phyloP scores from a whole-genome alignment of 345 rosid genomes.

The Ailanthus altissimus region DNA sequence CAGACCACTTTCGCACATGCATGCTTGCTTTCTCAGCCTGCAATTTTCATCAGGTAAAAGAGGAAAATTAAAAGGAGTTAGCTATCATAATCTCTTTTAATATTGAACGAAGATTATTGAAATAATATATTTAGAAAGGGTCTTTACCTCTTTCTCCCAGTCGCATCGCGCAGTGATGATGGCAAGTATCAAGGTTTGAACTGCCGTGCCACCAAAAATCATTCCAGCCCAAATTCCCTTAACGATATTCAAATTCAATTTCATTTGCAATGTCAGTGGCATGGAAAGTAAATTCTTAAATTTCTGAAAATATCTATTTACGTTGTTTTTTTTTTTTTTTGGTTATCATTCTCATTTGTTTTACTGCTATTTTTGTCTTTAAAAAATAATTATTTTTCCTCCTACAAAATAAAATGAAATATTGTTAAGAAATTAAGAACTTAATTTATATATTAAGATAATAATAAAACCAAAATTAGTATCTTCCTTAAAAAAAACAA shows the following conservation, averaged over 20 bases:
- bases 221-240: slow-evolving; percentile 97
- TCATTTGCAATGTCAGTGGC: not conserved
- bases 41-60: not conserved
- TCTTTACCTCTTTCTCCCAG: slow-evolving; percentile 74
- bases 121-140: not conserved
- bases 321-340: too few relatives aligned
- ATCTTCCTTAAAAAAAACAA: too few relatives aligned
- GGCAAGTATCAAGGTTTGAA: slow-evolving; percentile 58
- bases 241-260: not conserved
- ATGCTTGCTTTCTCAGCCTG: slow-evolving; percentile 71
- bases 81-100: not conserved
- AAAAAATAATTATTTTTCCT: too few relatives aligned
- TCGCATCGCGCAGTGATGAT: slow-evolving; percentile 62
- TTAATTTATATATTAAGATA: too few relatives aligned
- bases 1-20: slow-evolving; percentile 65
- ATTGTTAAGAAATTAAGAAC: too few relatives aligned
- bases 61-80: not conserved
- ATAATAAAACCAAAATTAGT: too few relatives aligned
- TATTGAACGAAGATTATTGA: not conserved
- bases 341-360: too few relatives aligned
- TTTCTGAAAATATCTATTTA: too few relatives aligned
- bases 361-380: too few relatives aligned
- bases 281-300: not conserved
- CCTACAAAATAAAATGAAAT: too few relatives aligned
- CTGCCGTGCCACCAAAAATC: slow-evolving; percentile 85